Conservation (phyloP, 768 basidiomycete genomes). For the Mycena olivaceomarginata region DNA sequence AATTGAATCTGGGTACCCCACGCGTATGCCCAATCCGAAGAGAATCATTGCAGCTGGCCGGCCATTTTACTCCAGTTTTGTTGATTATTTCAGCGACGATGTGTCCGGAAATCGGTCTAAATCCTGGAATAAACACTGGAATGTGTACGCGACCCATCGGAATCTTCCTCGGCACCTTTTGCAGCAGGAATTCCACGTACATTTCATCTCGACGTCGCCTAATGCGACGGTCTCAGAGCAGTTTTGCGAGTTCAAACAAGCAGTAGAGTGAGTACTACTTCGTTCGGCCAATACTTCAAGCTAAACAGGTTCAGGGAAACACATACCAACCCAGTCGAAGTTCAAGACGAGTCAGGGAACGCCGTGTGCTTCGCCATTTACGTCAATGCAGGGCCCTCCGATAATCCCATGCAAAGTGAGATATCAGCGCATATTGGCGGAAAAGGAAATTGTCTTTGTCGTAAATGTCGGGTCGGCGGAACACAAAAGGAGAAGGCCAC, state of each 20-base stretch:
- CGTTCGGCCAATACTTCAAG: neutral
- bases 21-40: constrained; percentile 1
- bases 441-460: constrained; percentile 3
- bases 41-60: neutral
- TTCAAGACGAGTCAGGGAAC: neutral
- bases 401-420: neutral
- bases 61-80: neutral
- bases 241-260: neutral
- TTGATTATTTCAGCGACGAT: neutral
- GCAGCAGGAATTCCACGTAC: neutral
- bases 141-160: neutral
- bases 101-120: neutral
- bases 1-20: neutral
- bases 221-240: neutral
- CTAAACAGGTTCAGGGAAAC: neutral
- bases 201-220: neutral
- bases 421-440: neutral
- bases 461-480: neutral
- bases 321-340: no score
- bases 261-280: neutral
- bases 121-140: constrained; percentile 7
- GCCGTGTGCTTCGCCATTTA: neutral
- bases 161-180: neutral
- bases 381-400: neutral
- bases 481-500: constrained; percentile 41